These are phyloP conservation scores for Ogataea chonburiensis DNA, from an alignment of 805 yeast species.

Conservation along the genomic window DNA sequence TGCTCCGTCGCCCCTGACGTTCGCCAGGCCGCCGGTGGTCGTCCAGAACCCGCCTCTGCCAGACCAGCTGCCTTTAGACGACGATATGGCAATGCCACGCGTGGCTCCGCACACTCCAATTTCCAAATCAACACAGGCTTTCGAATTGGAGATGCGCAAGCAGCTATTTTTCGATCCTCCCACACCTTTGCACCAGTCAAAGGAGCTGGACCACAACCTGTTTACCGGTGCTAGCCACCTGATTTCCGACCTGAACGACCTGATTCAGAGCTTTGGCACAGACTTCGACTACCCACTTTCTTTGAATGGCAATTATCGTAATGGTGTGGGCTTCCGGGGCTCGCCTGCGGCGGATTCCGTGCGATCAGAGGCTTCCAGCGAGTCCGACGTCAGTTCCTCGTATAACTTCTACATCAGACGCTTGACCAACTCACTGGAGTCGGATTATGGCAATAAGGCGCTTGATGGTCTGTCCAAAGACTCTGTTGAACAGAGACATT, in stretches of 20 bases:
- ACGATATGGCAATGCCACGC: background rate
- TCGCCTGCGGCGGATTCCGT: background rate
- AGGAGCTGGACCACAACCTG: conserved; percentile 32
- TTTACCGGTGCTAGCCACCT: conserved; percentile 36
- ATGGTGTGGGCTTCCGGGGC: background rate
- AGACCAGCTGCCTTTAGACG: background rate
- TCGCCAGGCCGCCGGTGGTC: conserved; percentile 20
- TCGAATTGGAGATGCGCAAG: conserved; percentile 16
- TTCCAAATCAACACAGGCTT: conserved; percentile 3
- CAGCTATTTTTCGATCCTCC: conserved; percentile 15
- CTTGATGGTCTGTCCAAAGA: background rate
- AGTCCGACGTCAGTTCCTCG: conserved; percentile 10
- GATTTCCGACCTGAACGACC: conserved; percentile 36
- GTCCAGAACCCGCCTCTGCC: conserved; percentile 25
- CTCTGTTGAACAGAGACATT: background rate
- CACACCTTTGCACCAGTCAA: conserved; percentile 17
- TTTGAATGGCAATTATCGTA: background rate
- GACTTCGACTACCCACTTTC: conserved; percentile 24
- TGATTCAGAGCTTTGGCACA: conserved; percentile 31
- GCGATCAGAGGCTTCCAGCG: conserved; percentile 1
- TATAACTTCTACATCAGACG: conserved; percentile 9
- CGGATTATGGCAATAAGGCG: conserved; percentile 2
- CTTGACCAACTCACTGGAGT: conserved; percentile 7
- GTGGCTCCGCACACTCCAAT: background rate
- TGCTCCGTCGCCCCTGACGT: conserved; percentile 3